phyloP scores from a whole-genome alignment of 179 eudicot genomes.

The Drosera spatulata region DNA sequence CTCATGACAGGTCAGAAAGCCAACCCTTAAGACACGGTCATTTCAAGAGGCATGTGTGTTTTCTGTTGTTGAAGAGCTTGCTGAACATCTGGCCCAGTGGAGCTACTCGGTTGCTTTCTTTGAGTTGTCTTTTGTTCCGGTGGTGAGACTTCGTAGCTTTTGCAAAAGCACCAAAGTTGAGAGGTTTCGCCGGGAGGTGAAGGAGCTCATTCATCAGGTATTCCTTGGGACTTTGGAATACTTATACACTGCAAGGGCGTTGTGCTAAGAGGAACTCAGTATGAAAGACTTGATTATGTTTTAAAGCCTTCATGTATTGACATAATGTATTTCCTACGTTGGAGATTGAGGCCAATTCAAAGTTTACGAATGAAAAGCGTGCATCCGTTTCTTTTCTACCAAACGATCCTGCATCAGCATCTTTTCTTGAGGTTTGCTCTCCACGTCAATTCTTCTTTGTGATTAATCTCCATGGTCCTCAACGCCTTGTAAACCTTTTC shows the following conservation, averaged over 20 bases:
- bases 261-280: too few species aligned
- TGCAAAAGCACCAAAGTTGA: conserved; percentile 84
- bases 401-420: conserved; percentile 66
- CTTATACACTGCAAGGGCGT: too few species aligned
- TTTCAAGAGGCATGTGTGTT: conserved; percentile 90
- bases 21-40: conserved; percentile 58
- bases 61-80: conserved; percentile 77
- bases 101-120: conserved; percentile 87
- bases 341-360: conserved; percentile 82
- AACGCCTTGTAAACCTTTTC: too few species aligned
- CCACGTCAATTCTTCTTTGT: not conserved
- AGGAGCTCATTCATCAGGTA: conserved; percentile 80
- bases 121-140: conserved; percentile 80
- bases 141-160: conserved; percentile 65
- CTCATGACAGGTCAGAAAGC: conserved; percentile 63
- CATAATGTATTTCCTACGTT: not conserved
- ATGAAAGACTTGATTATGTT: too few species aligned
- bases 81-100: conserved; percentile 93
- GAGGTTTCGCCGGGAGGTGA: conserved; percentile 74
- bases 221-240: not conserved
- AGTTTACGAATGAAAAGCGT: conserved; percentile 62
- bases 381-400: conserved; percentile 53
- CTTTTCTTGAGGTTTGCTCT: conserved; percentile 64
- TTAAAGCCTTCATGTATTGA: not conserved
- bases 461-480: too few species aligned